Percentiles rank a stretch among this genome's conserved stretches.
phyloP scores from a whole-genome alignment of 352 stramenopile genomes.

The Albugo laibachii region DNA sequence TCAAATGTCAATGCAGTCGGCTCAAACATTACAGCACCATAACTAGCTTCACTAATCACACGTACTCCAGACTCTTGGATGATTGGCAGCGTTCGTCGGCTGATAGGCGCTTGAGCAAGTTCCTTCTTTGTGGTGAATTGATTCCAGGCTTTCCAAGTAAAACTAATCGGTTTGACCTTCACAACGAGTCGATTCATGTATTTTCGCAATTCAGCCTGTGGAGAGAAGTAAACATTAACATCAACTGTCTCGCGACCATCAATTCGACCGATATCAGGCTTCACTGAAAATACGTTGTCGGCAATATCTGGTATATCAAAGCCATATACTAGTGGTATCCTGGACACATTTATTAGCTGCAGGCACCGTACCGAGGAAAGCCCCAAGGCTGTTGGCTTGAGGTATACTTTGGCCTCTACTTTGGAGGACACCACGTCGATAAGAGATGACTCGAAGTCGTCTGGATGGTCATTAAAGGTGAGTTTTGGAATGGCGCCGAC shows the following conservation, averaged over 20 bases:
- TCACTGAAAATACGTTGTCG: slow-evolving; percentile 36
- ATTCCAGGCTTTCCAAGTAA: slow-evolving; percentile 10
- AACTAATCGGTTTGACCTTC: slow-evolving; percentile 45
- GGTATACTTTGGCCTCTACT: slow-evolving; percentile 28
- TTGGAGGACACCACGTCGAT: neutral
- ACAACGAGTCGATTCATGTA: slow-evolving; percentile 57
- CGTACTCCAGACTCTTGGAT: slow-evolving; percentile 42
- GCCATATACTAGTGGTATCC: slow-evolving; percentile 73
- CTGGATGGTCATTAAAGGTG: slow-evolving; percentile 16
- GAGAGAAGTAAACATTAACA: slow-evolving; percentile 66
- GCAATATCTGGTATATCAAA: slow-evolving; percentile 45
- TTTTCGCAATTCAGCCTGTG: slow-evolving; percentile 29
- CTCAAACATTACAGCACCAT: slow-evolving; percentile 61
- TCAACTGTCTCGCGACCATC: slow-evolving; percentile 50
- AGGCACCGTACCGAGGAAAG: slow-evolving; percentile 33
- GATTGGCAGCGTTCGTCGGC: slow-evolving; percentile 12
- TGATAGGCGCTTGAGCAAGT: neutral
- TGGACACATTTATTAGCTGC: slow-evolving; percentile 51
- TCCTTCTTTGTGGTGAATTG: slow-evolving; percentile 7
- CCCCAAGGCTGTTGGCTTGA: slow-evolving; percentile 73
- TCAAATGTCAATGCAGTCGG: slow-evolving; percentile 43
- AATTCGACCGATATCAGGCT: slow-evolving; percentile 47
- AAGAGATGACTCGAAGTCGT: slow-evolving; percentile 1
- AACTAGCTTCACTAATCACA: slow-evolving; percentile 49
- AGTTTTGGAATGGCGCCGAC: slow-evolving; percentile 35